These are phyloP conservation scores for Kazachstania sp. DNA, from an alignment of 1,139 yeast genomes.

Conservation along the genomic window DNA sequence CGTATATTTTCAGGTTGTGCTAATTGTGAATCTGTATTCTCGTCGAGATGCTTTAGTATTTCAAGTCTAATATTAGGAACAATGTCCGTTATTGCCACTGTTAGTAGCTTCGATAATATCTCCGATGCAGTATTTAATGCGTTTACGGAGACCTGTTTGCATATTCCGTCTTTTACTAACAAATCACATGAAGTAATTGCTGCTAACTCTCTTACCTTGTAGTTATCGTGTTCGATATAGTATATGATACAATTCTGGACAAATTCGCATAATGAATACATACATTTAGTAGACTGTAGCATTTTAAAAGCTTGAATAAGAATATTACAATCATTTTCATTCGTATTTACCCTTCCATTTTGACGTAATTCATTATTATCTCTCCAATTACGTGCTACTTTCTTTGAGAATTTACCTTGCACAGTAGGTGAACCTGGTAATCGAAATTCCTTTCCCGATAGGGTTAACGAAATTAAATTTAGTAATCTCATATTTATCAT, in stretches of 20 bases:
- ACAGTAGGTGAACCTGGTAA: slow-evolving; percentile 87
- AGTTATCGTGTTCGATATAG: slow-evolving; percentile 71
- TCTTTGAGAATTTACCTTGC: slow-evolving; percentile 44
- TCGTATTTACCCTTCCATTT: slow-evolving; percentile 27
- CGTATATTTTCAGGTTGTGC: slow-evolving; percentile 91
- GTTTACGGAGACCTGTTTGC: slow-evolving; percentile 75
- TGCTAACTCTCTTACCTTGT: slow-evolving; percentile 76
- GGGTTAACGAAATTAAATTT: slow-evolving; percentile 60
- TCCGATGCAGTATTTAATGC: slow-evolving; percentile 81
- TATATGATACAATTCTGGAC: slow-evolving; percentile 75
- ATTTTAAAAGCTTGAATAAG: slow-evolving; percentile 42
- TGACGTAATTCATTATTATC: slow-evolving; percentile 65
- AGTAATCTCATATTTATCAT: slow-evolving; percentile 64
- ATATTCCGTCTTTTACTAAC: slow-evolving; percentile 72
- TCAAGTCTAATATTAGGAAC: slow-evolving; percentile 74
- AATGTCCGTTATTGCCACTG: slow-evolving; percentile 85
- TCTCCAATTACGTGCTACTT: slow-evolving; percentile 68
- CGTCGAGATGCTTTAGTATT: slow-evolving; percentile 65
- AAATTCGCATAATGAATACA: slow-evolving; percentile 74
- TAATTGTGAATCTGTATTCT: slow-evolving; percentile 79
- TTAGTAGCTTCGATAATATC: slow-evolving; percentile 70
- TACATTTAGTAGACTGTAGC: slow-evolving; percentile 67
- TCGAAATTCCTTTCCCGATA: slow-evolving; percentile 72
- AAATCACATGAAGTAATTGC: slow-evolving; percentile 77
- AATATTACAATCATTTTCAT: slow-evolving; percentile 26